Evolutionary conservation across 352 stramenopile species (phyloP).

Genomic region (Achlya hypogyna): DNA sequence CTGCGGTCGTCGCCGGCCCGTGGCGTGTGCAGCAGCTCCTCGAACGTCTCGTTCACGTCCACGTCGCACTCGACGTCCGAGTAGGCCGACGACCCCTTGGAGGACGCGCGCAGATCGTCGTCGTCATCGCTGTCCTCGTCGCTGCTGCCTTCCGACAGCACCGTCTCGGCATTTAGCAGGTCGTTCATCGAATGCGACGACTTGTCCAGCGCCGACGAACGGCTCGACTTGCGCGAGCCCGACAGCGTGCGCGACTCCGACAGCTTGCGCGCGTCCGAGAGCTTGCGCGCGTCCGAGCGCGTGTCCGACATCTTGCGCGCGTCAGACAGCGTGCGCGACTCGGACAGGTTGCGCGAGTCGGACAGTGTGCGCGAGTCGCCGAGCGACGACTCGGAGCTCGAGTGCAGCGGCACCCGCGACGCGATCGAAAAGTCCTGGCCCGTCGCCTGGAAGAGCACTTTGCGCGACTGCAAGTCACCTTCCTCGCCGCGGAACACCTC

Average conservation of each 20-base stretch:
- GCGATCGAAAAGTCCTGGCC: conserved; percentile 81
- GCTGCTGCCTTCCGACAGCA: conserved; percentile 29
- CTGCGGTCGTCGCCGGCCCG: conserved; percentile 39
- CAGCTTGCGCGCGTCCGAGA: not conserved
- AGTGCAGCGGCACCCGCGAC: conserved; percentile 62
- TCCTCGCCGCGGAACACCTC: conserved; percentile 82
- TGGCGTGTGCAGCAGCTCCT: conserved; percentile 61
- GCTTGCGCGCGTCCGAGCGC: not conserved
- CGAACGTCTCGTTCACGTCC: conserved; percentile 81
- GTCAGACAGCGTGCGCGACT: not conserved
- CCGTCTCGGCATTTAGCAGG: conserved; percentile 26
- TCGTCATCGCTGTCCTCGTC: conserved; percentile 63
- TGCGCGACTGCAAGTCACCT: conserved; percentile 79
- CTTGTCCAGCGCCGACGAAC: conserved; percentile 30
- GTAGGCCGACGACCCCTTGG: conserved; percentile 53
- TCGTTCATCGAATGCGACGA: conserved; percentile 38
- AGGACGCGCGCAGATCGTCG: conserved; percentile 26
- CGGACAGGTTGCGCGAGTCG: not conserved
- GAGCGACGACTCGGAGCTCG: conserved; percentile 20
- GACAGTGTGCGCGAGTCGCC: not conserved
- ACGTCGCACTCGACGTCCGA: conserved; percentile 77
- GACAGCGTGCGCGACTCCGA: conserved; percentile 27
- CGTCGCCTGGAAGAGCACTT: conserved; percentile 81
- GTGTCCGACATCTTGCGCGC: not conserved
- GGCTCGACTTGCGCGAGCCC: conserved; percentile 46